phyloP scores from a whole-genome alignment of 2,329 filamentous ascomycete species.

The Fusarium ambrosium region DNA sequence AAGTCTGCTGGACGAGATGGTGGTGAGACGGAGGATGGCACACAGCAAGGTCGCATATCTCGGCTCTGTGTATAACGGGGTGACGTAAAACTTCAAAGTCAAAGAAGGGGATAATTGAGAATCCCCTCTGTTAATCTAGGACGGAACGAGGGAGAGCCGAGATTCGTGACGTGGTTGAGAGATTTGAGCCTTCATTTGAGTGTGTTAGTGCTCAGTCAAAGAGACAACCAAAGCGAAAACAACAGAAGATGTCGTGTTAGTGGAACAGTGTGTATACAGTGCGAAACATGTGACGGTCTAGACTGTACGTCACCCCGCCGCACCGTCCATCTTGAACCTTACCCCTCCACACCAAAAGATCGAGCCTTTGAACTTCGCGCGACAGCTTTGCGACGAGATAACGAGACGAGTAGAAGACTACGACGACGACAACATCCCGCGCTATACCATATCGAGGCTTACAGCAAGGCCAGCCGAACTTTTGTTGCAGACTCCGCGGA shows the following conservation, averaged over 20 bases:
- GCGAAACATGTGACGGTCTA: slow-evolving; percentile 30
- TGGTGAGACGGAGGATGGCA: background rate
- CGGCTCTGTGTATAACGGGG: slow-evolving; percentile 5
- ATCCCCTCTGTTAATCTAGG: background rate
- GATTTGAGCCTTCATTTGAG: slow-evolving; percentile 14
- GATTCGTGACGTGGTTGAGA: slow-evolving; percentile 25
- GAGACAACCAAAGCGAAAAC: background rate
- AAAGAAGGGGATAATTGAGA: background rate
- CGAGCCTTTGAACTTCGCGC: slow-evolving; percentile 20
- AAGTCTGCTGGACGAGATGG: slow-evolving; percentile 7
- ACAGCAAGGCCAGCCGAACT: slow-evolving; percentile 6
- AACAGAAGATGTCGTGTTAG: background rate
- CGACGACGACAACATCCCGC: slow-evolving; percentile 8
- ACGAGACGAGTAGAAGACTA: slow-evolving; percentile 2
- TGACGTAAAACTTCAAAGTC: slow-evolving; percentile 4
- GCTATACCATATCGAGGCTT: slow-evolving; percentile 14
- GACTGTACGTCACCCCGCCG: slow-evolving; percentile 24
- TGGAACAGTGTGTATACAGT: slow-evolving; percentile 35
- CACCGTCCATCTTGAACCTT: slow-evolving; percentile 30
- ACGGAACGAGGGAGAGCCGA: slow-evolving; percentile 8
- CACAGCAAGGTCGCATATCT: background rate
- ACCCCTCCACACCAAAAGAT: slow-evolving; percentile 45
- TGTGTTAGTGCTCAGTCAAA: slow-evolving; percentile 22
- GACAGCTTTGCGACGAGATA: slow-evolving; percentile 6
- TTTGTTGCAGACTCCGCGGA: slow-evolving; percentile 8